A percentile compares a stretch with the other conserved stretches of the same genome.
phyloP scores from a whole-genome alignment of 2,329 filamentous ascomycete species.

The Ambrosiella cleistominuta region DNA sequence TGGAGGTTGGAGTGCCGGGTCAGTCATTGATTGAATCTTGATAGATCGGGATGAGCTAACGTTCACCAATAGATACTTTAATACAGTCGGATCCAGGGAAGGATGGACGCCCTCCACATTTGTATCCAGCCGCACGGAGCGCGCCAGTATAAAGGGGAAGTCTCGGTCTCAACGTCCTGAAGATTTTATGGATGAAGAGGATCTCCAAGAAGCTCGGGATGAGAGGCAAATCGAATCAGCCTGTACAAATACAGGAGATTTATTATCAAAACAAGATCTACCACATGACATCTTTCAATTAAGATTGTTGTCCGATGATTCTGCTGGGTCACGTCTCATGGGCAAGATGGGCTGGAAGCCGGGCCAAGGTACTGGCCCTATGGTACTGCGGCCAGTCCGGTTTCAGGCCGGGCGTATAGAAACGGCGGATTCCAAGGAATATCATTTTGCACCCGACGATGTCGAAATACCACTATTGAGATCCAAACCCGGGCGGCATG shows the following conservation, averaged over 20 bases:
- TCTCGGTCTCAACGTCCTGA: slow-evolving; percentile 49
- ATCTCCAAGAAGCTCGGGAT: slow-evolving; percentile 67
- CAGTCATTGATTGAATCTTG: slow-evolving; percentile 1
- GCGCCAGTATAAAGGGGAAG: slow-evolving; percentile 32
- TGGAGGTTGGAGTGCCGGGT: slow-evolving; percentile 92
- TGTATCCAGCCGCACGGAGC: slow-evolving; percentile 70
- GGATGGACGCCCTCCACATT: slow-evolving; percentile 91
- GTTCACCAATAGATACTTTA: slow-evolving; percentile 56
- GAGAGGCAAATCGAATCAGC: slow-evolving; percentile 36
- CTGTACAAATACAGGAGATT: slow-evolving; percentile 29
- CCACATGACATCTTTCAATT: slow-evolving; percentile 26
- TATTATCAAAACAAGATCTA: neutral
- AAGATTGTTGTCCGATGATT: slow-evolving; percentile 42
- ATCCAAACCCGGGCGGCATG: slow-evolving; percentile 52
- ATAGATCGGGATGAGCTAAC: slow-evolving; percentile 13
- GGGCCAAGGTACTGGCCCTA: slow-evolving; percentile 83
- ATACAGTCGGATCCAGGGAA: slow-evolving; percentile 95
- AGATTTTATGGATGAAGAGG: slow-evolving; percentile 97
- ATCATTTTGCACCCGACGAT: slow-evolving; percentile 77
- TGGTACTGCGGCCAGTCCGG: slow-evolving; percentile 56
- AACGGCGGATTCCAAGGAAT: slow-evolving; percentile 16
- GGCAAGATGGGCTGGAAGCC: slow-evolving; percentile 93
- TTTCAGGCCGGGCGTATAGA: slow-evolving; percentile 26
- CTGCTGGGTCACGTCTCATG: slow-evolving; percentile 69
- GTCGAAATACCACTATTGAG: slow-evolving; percentile 42